These are phyloP conservation scores for Tetradesmus lagerheimii DNA, from an alignment of 139 green algal genomes.

Conservation along the genomic window DNA sequence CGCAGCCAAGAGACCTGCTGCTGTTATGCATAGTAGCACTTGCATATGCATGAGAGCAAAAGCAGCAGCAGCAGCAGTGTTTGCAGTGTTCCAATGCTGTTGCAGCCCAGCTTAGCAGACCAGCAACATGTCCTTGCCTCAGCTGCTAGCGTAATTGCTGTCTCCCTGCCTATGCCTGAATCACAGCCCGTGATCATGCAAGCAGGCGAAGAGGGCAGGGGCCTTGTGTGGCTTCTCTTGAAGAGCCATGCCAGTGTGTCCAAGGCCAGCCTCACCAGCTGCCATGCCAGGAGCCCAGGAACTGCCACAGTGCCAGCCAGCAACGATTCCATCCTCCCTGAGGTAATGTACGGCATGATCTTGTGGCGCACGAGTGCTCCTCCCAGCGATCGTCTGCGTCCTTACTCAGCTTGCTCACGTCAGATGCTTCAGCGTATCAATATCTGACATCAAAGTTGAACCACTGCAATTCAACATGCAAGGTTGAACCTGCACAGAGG, in stretches of 20 bases:
- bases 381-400: too few relatives aligned
- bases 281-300: neutral
- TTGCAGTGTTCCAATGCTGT: neutral
- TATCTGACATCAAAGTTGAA: too few relatives aligned
- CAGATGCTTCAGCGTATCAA: too few relatives aligned
- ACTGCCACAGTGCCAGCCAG: neutral
- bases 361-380: too few relatives aligned
- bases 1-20: too few relatives aligned
- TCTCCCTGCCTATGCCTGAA: constrained; percentile 37
- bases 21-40: too few relatives aligned
- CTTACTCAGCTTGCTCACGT: too few relatives aligned
- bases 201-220: neutral
- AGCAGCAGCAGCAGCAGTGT: neutral
- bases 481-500: too few relatives aligned
- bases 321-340: neutral
- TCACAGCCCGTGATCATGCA: neutral
- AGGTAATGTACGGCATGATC: too few relatives aligned
- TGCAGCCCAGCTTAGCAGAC: neutral
- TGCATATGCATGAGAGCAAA: neutral
- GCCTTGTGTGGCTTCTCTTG: neutral
- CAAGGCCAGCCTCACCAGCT: neutral
- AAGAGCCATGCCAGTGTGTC: neutral
- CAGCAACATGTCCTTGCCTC: constrained; percentile 2
- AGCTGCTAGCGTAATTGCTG: constrained; percentile 7
- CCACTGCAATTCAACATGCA: too few relatives aligned